phyloP scores from a whole-genome alignment of 768 basidiomycete species.

The Termitomyces sp. region DNA sequence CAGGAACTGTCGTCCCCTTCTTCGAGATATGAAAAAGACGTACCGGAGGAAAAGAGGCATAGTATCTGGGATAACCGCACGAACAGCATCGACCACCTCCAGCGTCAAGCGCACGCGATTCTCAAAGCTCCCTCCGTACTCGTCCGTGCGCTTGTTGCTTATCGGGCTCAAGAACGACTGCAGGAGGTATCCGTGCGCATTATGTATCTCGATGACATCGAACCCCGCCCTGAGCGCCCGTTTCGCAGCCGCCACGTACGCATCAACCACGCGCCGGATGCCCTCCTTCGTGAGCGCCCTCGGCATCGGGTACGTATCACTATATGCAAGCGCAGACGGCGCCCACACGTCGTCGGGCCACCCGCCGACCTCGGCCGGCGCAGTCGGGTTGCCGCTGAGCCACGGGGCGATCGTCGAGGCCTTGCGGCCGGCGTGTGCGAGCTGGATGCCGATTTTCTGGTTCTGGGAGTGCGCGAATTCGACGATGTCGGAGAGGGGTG shows the following conservation, averaged over 20 bases:
- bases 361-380: constrained; percentile 35
- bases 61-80: constrained; percentile 48
- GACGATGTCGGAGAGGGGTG: constrained; percentile 41
- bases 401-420: constrained; percentile 61
- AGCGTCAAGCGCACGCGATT: constrained; percentile 59
- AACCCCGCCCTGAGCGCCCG: constrained; percentile 56
- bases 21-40: no score
- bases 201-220: constrained; percentile 58
- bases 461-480: constrained; percentile 70
- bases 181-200: constrained; percentile 59
- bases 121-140: constrained; percentile 68
- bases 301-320: constrained; percentile 40
- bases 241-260: constrained; percentile 46
- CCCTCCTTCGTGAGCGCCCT: constrained; percentile 51
- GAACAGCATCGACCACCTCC: constrained; percentile 59
- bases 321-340: constrained; percentile 45
- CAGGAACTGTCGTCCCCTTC: no score
- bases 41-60: constrained; percentile 74
- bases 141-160: constrained; percentile 58
- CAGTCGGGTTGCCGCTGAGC: constrained; percentile 32
- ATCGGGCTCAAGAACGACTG: constrained; percentile 53
- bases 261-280: constrained; percentile 50
- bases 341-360: constrained; percentile 52
- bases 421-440: constrained; percentile 77
- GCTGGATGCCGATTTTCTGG: constrained; percentile 68